These are phyloP conservation scores for Penicillium sclerotigenum DNA, from an alignment of 2,329 filamentous ascomycete species.

Conservation along the genomic window DNA sequence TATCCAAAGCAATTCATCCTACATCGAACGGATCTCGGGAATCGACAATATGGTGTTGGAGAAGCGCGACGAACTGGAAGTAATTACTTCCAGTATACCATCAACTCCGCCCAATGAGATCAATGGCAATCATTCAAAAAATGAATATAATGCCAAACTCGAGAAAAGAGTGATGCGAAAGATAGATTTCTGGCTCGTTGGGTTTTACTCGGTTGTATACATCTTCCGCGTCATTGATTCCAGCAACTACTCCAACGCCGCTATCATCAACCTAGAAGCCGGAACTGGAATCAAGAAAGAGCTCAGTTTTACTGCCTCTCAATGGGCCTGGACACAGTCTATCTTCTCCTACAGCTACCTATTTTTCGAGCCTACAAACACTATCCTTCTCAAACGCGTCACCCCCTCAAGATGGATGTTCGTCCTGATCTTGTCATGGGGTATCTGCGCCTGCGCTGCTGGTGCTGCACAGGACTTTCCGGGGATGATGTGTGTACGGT, in stretches of 20 bases:
- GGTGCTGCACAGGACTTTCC: slow-evolving; percentile 35
- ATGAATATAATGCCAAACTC: slow-evolving; percentile 15
- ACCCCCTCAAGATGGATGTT: slow-evolving; percentile 39
- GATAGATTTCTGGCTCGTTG: slow-evolving; percentile 33
- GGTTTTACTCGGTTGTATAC: slow-evolving; percentile 39
- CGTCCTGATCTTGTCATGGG: slow-evolving; percentile 36
- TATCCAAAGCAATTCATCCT: not conserved
- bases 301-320: slow-evolving; percentile 29
- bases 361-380: slow-evolving; percentile 41
- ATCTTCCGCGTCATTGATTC: slow-evolving; percentile 42
- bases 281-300: slow-evolving; percentile 43
- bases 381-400: slow-evolving; percentile 38
- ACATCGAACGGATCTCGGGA: too few species aligned
- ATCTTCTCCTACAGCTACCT: slow-evolving; percentile 45
- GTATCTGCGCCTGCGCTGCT: slow-evolving; percentile 36
- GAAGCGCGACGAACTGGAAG: slow-evolving; percentile 2
- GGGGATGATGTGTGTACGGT: slow-evolving; percentile 41
- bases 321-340: slow-evolving; percentile 42
- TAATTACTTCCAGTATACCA: slow-evolving; percentile 3
- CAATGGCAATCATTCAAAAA: not conserved
- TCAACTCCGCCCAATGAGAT: slow-evolving; percentile 5
- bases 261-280: slow-evolving; percentile 43
- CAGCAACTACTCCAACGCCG: slow-evolving; percentile 41
- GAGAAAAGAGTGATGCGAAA: slow-evolving; percentile 35
- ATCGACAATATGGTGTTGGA: not conserved